Percentiles rank a stretch among this genome's conserved stretches.
phyloP scores from a whole-genome alignment of 352 stramenopile genomes.

The Elongisporangium anandrum region DNA sequence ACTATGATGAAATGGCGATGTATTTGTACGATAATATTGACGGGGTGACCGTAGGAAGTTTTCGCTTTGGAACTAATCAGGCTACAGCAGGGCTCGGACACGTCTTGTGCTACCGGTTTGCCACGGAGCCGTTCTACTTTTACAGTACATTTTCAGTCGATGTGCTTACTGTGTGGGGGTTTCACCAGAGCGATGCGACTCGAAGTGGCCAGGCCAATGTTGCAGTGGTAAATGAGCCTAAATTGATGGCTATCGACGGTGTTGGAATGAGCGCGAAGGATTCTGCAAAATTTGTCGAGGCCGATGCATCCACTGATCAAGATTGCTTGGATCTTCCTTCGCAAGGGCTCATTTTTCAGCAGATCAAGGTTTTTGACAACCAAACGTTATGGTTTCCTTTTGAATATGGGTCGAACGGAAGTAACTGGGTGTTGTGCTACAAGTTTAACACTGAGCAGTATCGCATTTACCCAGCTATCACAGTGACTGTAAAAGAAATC shows the following conservation, averaged over 20 bases:
- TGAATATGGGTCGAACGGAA: constrained; percentile 38
- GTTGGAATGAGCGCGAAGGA: constrained; percentile 50
- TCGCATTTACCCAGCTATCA: constrained; percentile 34
- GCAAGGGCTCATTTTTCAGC: constrained; percentile 25
- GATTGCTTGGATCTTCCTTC: constrained; percentile 33
- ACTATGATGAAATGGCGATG: constrained; percentile 56
- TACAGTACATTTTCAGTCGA: constrained; percentile 53
- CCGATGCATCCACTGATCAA: constrained; percentile 8
- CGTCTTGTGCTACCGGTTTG: constrained; percentile 62
- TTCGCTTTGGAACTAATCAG: constrained; percentile 30
- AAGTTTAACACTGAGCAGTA: constrained; percentile 56
- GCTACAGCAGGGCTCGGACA: constrained; percentile 30
- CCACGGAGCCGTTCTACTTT: constrained; percentile 42
- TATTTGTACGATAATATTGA: constrained; percentile 60
- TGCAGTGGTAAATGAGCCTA: constrained; percentile 53
- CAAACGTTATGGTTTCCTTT: constrained; percentile 49
- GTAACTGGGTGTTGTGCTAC: constrained; percentile 55
- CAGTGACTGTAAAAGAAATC: constrained; percentile 48
- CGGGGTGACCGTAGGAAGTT: constrained; percentile 35
- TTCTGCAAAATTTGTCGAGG: constrained; percentile 46
- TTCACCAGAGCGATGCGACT: constrained; percentile 19
- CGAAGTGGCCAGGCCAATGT: constrained; percentile 26
- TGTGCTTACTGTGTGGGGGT: constrained; percentile 54
- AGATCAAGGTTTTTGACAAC: constrained; percentile 35
- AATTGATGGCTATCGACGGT: constrained; percentile 44